Evolutionary conservation across 345 rosid species (phyloP).

Genomic region (Aquilaria malaccensis): DNA sequence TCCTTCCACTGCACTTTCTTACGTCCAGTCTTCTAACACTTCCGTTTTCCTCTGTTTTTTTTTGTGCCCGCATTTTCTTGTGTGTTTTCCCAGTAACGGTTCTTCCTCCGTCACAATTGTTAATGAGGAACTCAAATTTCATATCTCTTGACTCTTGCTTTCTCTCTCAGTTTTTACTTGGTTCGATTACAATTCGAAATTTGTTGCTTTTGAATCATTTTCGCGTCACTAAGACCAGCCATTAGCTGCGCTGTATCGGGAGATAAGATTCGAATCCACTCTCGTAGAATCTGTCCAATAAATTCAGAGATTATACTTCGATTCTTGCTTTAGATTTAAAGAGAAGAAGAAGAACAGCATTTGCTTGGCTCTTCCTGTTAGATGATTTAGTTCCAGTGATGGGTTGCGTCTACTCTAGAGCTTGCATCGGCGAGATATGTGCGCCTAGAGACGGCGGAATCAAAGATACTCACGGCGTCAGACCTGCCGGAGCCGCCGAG

Average conservation of each 20-base stretch:
- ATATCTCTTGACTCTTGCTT: neutral
- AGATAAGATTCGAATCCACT: conserved; percentile 5
- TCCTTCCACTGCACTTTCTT: no score
- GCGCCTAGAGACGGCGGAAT: conserved; percentile 49
- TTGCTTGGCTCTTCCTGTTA: neutral
- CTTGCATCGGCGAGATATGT: conserved; percentile 91
- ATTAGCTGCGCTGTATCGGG: conserved; percentile 9
- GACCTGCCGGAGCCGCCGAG: conserved; percentile 20
- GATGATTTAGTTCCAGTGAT: conserved; percentile 28
- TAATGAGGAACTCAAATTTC: conserved; percentile 1
- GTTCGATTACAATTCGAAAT: neutral
- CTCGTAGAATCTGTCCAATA: conserved; percentile 3
- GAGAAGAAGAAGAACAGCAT: neutral
- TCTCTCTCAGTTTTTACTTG: conserved; percentile 9
- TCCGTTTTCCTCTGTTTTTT: neutral
- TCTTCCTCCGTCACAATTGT: neutral
- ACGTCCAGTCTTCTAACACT: no score
- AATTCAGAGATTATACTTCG: conserved; percentile 12
- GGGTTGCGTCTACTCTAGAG: conserved; percentile 96
- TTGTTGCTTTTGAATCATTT: neutral
- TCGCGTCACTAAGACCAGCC: neutral
- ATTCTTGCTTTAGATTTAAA: neutral
- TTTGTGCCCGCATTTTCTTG: neutral
- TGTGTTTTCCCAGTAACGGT: conserved; percentile 8
- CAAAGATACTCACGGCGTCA: conserved; percentile 23